These are phyloP conservation scores for Physaria fendleri DNA, from an alignment of 345 rosid species.

Conservation along the genomic window DNA sequence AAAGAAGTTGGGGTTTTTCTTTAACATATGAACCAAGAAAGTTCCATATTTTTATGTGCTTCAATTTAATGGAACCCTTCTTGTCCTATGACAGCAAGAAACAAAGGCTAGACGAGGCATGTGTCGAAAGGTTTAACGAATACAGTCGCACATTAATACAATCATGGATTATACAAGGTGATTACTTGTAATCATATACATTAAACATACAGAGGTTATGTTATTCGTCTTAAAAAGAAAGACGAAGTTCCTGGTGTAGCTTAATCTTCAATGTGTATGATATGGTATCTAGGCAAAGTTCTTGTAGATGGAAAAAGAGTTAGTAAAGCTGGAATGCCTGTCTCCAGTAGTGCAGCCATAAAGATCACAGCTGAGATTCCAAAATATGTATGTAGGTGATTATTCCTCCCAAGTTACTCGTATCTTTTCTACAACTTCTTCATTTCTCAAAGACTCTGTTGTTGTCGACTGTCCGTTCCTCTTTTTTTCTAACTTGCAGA, in stretches of 20 bases:
- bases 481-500: conserved; percentile 37
- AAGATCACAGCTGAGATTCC: conserved; percentile 80
- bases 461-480: conserved; percentile 7
- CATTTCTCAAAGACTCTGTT: background rate
- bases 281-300: conserved; percentile 59
- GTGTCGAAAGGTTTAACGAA: conserved; percentile 85
- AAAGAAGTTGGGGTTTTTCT: conserved; percentile 42
- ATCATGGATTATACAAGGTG: conserved; percentile 92
- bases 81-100: conserved; percentile 37
- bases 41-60: background rate
- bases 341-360: conserved; percentile 58
- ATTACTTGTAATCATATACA: background rate
- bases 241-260: background rate
- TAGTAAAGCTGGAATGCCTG: conserved; percentile 82
- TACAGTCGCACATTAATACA: conserved; percentile 76
- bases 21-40: background rate
- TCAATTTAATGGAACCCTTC: background rate
- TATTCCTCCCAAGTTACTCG: conserved; percentile 29
- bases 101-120: conserved; percentile 83
- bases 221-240: background rate
- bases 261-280: conserved; percentile 3
- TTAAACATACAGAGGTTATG: background rate
- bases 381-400: conserved; percentile 99
- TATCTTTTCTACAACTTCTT: conserved; percentile 8
- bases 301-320: conserved; percentile 77